phyloP scores from a whole-genome alignment of 1,284 basidiomycete genomes.

The Afroboletus lepidellus region DNA sequence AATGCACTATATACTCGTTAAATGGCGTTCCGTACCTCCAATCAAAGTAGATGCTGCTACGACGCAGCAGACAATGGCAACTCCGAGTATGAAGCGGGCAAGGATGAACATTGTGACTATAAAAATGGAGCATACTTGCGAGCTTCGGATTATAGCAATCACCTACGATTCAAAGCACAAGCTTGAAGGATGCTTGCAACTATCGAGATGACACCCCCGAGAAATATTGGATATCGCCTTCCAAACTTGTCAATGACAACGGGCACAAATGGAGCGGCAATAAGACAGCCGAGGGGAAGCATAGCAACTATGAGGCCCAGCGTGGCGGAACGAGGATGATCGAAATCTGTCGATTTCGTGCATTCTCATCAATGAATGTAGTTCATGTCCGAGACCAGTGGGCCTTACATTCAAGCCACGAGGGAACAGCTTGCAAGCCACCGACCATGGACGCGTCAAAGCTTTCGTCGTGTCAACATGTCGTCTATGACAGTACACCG shows the following conservation, averaged over 20 bases:
- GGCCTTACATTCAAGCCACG: constrained; percentile 21
- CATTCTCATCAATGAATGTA: neutral
- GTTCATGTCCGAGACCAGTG: neutral
- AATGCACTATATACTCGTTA: neutral
- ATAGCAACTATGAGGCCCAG: constrained; percentile 13
- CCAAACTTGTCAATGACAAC: constrained; percentile 13
- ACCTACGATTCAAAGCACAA: constrained; percentile 11
- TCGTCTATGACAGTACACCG: neutral
- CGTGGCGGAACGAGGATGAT: constrained; percentile 16
- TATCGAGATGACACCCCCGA: constrained; percentile 9
- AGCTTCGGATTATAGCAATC: neutral
- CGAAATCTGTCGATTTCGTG: constrained; percentile 9
- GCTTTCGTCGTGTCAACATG: constrained; percentile 3
- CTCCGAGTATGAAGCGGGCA: constrained; percentile 21
- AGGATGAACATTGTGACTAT: constrained; percentile 17
- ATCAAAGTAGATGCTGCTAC: constrained; percentile 18
- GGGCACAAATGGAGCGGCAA: constrained; percentile 11
- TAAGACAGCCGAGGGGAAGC: constrained; percentile 16
- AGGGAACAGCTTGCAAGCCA: constrained; percentile 20
- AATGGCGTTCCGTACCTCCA: constrained; percentile 7
- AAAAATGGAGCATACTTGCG: neutral
- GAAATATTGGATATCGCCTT: constrained; percentile 17
- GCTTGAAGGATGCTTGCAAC: constrained; percentile 17
- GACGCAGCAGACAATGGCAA: constrained; percentile 6
- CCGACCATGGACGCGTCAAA: constrained; percentile 17